Base-by-base conservation (phyloP, 306 rosid genomes). In the Dryas drummondii region DNA sequence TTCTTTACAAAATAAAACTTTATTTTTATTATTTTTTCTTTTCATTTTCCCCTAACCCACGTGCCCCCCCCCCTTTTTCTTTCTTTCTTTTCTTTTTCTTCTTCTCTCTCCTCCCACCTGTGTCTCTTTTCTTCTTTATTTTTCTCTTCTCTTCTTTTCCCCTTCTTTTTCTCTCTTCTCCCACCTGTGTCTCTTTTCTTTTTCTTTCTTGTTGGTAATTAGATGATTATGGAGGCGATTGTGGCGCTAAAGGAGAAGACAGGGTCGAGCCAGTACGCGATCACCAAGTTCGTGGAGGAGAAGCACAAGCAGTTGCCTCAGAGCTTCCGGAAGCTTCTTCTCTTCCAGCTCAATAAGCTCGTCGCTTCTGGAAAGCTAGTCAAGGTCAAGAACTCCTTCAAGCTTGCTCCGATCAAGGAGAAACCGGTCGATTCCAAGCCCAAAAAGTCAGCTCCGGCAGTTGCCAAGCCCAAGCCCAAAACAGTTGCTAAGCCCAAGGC, bases 381-480 rank as follows among this genome's bases (percentile, higher is more conserved):
- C 1, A 91, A 94, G 87, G 96, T 94, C 0, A 94, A 90, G 78
- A 81, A 83, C 60, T 94, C 98, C 0, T 94, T 79, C 84, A 91
- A 91, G 83, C 83, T 94, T 4, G 78, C 97, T 22, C 72, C 82
- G 16, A 72, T 52, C 5, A 80, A 76, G 9, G 46, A 55, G 37
- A 76, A 64, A 26, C 74, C 83, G 0, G 72, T 48, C 2, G 79
- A 19, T 1, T 5, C 82, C 12, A 80, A 80, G 48, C 47, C 71
- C 10, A 79, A 72, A 64, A 15, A 78, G 48, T 57, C 76, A 11
- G 79, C 86, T 53, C 71, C 83, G 48, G 17, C 82, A 0, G 70
- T 65, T 1, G 67, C 74, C 11, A 83, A 83, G 60, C 62, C 81
- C 0, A 89, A 83, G 72, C 47, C 86, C 0, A 82, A 72, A 57